Base-by-base conservation (phyloP, 805 yeast genomes). In the Candida sithepensis region DNA sequence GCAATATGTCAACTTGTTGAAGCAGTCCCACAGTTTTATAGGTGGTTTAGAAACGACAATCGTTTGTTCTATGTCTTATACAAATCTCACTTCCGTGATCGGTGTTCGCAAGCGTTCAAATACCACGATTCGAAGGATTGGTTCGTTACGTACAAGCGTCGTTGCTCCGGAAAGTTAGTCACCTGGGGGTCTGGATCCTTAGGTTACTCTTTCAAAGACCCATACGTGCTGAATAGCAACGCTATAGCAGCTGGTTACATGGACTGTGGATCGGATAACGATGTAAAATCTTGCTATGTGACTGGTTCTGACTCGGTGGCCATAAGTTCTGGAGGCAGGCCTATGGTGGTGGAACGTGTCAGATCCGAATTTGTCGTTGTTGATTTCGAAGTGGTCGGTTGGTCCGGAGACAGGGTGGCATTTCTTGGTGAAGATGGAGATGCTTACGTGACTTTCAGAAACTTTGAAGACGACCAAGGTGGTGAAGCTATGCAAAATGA, bases 151-250 rank as follows among this genome's bases (percentile, higher is more conserved):
- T 48, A 45, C 39, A 18, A 30, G 10, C 46, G 33, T 9, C 24
- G 52, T 21, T 39, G 28, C 23, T 12, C 24, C 9, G 30, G 44
- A 37, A 16, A 46, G 22, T 18, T 48, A 28, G 45, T 45, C 39
- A 48, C 52, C 3, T 48, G 52, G 52, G 52, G 52, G 16, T 26
- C 47, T 8, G 52, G 52, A 8, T 44, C 52, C 9, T 34, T 48
- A 24, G 52, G 52, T n/a, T 48, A 48, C 26, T 48, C 52, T 26
- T 79, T 16, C 16, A 16, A 34, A 12, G 38, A 34, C 12, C 38
- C 38, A 4, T 34, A 16, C 1, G 26, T 37, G 26, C 7, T 21
- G 10, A 37, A 20, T 9, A 37, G 14, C 7, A 19, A 12, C 16
- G 14, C 7, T 10, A 24, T 24, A 24, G 28, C 34, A 9, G 16